Evolutionary conservation across 331 rosid genomes (phyloP).

Genomic region (Quercus phellos): DNA sequence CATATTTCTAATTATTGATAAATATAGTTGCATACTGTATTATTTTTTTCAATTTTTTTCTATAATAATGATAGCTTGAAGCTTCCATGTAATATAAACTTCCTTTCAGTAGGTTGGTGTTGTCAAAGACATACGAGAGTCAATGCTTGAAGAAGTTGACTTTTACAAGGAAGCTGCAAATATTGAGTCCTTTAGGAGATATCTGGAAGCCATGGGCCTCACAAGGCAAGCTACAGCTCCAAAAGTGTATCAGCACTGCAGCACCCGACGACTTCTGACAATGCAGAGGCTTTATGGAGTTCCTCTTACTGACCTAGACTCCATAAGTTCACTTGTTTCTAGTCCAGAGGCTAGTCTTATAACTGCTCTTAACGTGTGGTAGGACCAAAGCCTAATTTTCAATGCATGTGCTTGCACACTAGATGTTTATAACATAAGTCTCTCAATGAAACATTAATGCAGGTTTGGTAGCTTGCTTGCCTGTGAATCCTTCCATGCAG

Average conservation of each 20-base stretch:
- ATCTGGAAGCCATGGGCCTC: constrained; percentile 80
- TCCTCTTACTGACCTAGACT: constrained; percentile 88
- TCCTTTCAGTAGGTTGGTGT: constrained; percentile 74
- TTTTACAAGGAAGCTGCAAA: constrained; percentile 93
- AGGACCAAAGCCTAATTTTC: constrained; percentile 20
- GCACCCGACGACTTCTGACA: constrained; percentile 67
- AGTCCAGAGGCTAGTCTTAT: constrained; percentile 83
- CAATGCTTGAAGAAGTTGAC: constrained; percentile 99
- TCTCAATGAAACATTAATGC: constrained; percentile 28
- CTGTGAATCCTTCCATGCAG: constrained; percentile 96
- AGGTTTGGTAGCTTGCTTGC: constrained; percentile 99
- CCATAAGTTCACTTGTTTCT: constrained; percentile 76
- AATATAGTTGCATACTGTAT: background rate
- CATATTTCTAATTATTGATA: background rate
- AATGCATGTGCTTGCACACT: background rate
- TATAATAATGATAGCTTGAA: constrained; percentile 15
- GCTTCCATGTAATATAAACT: constrained; percentile 29
- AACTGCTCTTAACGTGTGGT: constrained; percentile 96
- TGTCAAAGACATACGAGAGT: constrained; percentile 86
- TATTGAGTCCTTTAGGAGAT: constrained; percentile 85
- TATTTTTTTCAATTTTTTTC: constrained; percentile 2
- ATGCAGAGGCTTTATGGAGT: constrained; percentile 95
- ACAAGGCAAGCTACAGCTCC: constrained; percentile 94
- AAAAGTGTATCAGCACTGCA: constrained; percentile 73
- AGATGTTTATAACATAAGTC: constrained; percentile 3